phyloP scores from a whole-genome alignment of 441 rosid genomes.

The Iberis amara region DNA sequence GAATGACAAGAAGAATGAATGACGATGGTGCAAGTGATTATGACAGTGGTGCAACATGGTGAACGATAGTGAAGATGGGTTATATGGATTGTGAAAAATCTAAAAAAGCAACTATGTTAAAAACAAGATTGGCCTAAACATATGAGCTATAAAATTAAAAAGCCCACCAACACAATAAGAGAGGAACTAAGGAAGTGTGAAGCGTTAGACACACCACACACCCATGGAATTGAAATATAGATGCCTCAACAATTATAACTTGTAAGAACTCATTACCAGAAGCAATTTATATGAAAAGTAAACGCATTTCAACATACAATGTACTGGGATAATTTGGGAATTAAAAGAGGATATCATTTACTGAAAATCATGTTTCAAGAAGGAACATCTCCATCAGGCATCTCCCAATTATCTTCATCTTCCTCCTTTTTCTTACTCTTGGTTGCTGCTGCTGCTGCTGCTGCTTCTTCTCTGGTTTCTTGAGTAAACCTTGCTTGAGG shows the following conservation, averaged over 20 bases:
- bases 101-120: too few relatives aligned
- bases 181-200: too few relatives aligned
- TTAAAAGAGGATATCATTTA: conserved; percentile 18
- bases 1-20: too few relatives aligned
- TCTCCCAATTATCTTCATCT: conserved; percentile 82
- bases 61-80: too few relatives aligned
- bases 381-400: conserved; percentile 65
- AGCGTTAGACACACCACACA: too few relatives aligned
- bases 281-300: conserved; percentile 10
- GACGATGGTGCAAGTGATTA: too few relatives aligned
- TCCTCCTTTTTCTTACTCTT: conserved; percentile 52
- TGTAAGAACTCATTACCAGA: conserved; percentile 18
- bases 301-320: conserved; percentile 23
- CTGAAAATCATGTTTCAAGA: conserved; percentile 30
- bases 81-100: too few relatives aligned
- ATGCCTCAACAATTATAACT: conserved; percentile 11
- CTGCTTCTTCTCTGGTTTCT: conserved; percentile 39
- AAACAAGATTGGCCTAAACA: too few relatives aligned
- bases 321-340: neutral
- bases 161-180: too few relatives aligned
- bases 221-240: conserved; percentile 1
- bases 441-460: conserved; percentile 26
- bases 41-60: too few relatives aligned
- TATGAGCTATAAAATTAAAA: too few relatives aligned
- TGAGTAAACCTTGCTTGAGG: conserved; percentile 35